These are phyloP conservation scores for Trichoderma aggressivum DNA, from an alignment of 2,329 filamentous ascomycete genomes.

Conservation along the genomic window DNA sequence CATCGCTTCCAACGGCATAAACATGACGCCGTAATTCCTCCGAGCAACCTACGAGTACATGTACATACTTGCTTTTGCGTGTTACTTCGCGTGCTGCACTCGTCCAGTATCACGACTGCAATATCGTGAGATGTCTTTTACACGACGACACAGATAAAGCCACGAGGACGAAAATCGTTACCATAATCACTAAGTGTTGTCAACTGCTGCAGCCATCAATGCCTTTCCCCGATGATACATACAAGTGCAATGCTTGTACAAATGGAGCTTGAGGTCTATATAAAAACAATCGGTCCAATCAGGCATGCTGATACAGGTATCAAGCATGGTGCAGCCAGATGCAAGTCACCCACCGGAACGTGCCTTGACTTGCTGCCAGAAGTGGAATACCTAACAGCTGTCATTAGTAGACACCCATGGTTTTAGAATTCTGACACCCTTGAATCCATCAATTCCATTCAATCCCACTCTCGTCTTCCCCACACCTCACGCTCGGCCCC, in stretches of 20 bases:
- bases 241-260: not conserved
- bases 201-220: not conserved
- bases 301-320: not conserved
- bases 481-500: slow-evolving; percentile 1
- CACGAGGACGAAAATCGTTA: not conserved
- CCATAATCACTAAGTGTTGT: not conserved
- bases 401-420: not conserved
- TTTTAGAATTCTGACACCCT: not conserved
- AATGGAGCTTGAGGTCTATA: not conserved
- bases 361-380: not conserved
- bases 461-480: not conserved
- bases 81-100: not conserved
- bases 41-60: too few species aligned
- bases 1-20: not conserved
- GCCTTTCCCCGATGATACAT: not conserved
- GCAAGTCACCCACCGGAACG: not conserved
- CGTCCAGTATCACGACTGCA: not conserved
- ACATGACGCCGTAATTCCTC: not conserved
- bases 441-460: too few species aligned
- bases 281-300: not conserved
- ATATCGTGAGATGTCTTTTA: not conserved
- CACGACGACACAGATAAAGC: not conserved
- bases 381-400: not conserved
- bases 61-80: not conserved
- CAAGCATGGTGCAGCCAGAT: not conserved